These are phyloP conservation scores for Hyaloperonospora arabidopsidis DNA, from an alignment of 352 stramenopile genomes.

Conservation along the genomic window DNA sequence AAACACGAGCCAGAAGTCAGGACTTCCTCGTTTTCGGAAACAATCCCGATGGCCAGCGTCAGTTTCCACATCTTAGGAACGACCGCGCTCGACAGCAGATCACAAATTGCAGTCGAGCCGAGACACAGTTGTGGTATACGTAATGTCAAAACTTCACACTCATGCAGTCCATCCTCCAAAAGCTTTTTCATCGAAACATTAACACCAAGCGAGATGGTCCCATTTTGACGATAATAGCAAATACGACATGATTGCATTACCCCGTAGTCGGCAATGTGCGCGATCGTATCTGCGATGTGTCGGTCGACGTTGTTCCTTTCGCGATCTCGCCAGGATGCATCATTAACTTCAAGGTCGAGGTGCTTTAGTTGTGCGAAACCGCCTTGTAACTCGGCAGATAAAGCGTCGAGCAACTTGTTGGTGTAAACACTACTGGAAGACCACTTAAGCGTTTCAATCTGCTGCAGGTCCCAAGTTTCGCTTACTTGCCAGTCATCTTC, in stretches of 20 bases:
- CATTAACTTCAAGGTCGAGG: conserved; percentile 33
- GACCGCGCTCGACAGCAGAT: conserved; percentile 14
- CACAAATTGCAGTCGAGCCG: conserved; percentile 4
- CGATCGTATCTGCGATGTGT: conserved; percentile 18
- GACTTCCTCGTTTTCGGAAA: neutral
- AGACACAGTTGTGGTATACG: conserved; percentile 21
- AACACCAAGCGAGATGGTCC: conserved; percentile 14
- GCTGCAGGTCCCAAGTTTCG: conserved; percentile 41
- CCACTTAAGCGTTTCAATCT: conserved; percentile 34
- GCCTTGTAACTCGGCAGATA: conserved; percentile 42
- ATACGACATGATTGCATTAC: conserved; percentile 19
- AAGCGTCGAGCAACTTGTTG: conserved; percentile 29
- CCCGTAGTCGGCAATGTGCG: conserved; percentile 23
- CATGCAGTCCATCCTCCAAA: conserved; percentile 32
- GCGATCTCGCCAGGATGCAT: conserved; percentile 3
- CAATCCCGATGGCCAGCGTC: conserved; percentile 18
- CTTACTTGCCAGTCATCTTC: conserved; percentile 20
- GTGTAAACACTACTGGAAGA: conserved; percentile 9
- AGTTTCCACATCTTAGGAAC: conserved; percentile 23
- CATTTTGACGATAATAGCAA: conserved; percentile 4
- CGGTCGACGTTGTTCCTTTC: conserved; percentile 1
- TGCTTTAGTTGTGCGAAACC: conserved; percentile 44
- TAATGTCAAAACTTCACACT: conserved; percentile 42
- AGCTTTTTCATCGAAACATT: conserved; percentile 24
- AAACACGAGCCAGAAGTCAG: conserved; percentile 12